Evolutionary conservation across 768 basidiomycete species (phyloP).

Genomic region (Trichaptum fuscoviolaceum): DNA sequence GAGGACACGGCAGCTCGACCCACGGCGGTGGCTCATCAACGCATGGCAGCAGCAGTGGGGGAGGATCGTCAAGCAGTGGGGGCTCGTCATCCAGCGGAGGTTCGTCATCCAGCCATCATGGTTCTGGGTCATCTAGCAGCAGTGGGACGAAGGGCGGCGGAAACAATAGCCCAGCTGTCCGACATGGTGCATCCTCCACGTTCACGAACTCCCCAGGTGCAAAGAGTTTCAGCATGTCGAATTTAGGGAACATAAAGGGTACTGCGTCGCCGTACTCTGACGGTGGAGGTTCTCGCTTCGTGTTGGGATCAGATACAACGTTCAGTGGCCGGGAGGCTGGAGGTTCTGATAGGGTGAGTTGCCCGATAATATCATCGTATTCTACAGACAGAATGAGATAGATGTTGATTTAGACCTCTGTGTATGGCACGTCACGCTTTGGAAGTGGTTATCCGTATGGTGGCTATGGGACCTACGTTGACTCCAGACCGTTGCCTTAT

Average conservation of each 20-base stretch:
- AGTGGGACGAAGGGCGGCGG: neutral
- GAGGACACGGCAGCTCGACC: neutral
- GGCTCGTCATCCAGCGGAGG: neutral
- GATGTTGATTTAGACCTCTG: neutral
- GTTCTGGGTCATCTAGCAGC: neutral
- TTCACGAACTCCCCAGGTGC: neutral
- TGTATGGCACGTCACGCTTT: slow-evolving; percentile 4
- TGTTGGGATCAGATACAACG: neutral
- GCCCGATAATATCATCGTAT: neutral
- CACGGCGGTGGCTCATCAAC: too few species aligned
- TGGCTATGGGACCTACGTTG: slow-evolving; percentile 2
- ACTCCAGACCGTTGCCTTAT: slow-evolving; percentile 4
- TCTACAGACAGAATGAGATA: neutral
- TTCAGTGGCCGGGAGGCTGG: slow-evolving; percentile 3
- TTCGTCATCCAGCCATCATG: neutral
- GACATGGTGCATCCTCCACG: neutral
- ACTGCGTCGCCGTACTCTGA: neutral
- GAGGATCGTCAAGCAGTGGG: neutral
- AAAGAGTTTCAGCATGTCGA: neutral
- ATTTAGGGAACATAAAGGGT: neutral
- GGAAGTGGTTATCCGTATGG: slow-evolving; percentile 11
- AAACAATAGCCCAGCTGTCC: neutral
- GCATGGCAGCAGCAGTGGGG: neutral
- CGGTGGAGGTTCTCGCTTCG: neutral
- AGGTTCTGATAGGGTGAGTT: neutral